Conservation (phyloP, 2,329 filamentous ascomycete genomes). For the Fusarium sp. region DNA sequence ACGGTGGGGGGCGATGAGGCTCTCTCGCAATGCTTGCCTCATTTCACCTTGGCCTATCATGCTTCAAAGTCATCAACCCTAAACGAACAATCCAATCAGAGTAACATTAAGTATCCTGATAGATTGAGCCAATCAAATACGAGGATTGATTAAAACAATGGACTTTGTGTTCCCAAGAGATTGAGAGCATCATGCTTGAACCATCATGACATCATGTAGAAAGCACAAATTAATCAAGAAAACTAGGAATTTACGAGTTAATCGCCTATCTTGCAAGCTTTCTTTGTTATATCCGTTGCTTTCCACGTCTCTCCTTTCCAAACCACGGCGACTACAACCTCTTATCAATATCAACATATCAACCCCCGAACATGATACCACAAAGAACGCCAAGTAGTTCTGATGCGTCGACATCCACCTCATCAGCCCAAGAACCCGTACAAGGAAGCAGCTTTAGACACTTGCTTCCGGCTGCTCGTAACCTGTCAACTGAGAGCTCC, state of each 20-base stretch:
- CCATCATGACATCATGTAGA: constrained; percentile 18
- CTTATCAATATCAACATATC: background rate
- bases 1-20: background rate
- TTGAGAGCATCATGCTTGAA: constrained; percentile 6
- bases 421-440: background rate
- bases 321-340: background rate
- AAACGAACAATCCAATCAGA: background rate
- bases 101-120: accelerated
- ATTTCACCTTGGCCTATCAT: background rate
- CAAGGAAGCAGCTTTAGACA: background rate
- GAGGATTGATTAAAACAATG: accelerated
- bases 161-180: background rate
- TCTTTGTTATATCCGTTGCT: accelerated
- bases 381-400: background rate
- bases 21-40: background rate
- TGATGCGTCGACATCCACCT: background rate
- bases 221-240: background rate
- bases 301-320: background rate
- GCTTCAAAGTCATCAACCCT: too few species aligned
- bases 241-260: accelerated
- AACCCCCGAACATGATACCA: background rate
- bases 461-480: background rate
- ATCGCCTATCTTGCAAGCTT: accelerated
- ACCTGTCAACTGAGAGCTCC: background rate
- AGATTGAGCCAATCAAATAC: accelerated